Evolutionary conservation across 495 filamentous ascomycete genomes (phyloP).

Genomic region (Neurospora intermedia): DNA sequence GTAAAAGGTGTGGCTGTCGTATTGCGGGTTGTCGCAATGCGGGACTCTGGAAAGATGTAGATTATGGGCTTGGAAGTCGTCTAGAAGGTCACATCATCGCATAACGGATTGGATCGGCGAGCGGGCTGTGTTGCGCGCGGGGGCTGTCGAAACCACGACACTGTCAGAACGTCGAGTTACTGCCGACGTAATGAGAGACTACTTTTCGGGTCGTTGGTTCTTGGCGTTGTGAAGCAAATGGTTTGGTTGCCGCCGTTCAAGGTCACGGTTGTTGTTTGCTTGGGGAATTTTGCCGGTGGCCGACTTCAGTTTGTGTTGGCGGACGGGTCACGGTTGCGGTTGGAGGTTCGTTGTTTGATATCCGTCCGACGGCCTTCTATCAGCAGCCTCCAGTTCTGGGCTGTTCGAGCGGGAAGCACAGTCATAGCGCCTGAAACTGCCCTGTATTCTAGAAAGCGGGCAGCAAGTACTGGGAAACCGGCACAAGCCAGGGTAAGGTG

Average conservation of each 20-base stretch:
- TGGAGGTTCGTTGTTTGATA: too few species aligned
- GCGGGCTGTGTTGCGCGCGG: background rate
- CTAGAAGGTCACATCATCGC: constrained; percentile 25
- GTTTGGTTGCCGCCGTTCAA: background rate
- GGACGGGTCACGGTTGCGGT: background rate
- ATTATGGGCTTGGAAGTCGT: constrained; percentile 4
- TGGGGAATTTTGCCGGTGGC: background rate
- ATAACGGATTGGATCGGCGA: background rate
- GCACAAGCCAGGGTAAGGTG: background rate
- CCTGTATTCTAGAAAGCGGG: background rate
- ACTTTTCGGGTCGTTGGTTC: background rate
- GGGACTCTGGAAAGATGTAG: background rate
- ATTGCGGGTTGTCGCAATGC: background rate
- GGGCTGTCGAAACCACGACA: background rate
- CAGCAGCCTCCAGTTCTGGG: background rate
- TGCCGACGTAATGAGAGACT: background rate
- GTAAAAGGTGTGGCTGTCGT: background rate
- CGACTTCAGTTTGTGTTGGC: background rate
- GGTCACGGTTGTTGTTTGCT: background rate
- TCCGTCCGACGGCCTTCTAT: too few species aligned
- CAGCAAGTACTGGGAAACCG: background rate
- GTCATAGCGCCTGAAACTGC: background rate
- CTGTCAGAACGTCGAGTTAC: background rate
- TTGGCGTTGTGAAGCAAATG: background rate
- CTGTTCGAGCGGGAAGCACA: background rate